A percentile compares a stretch with the other conserved stretches of the same genome.
Evolutionary conservation across 2,329 filamentous ascomycete genomes (phyloP).

Genomic region (Mycocentrospora acerina): DNA sequence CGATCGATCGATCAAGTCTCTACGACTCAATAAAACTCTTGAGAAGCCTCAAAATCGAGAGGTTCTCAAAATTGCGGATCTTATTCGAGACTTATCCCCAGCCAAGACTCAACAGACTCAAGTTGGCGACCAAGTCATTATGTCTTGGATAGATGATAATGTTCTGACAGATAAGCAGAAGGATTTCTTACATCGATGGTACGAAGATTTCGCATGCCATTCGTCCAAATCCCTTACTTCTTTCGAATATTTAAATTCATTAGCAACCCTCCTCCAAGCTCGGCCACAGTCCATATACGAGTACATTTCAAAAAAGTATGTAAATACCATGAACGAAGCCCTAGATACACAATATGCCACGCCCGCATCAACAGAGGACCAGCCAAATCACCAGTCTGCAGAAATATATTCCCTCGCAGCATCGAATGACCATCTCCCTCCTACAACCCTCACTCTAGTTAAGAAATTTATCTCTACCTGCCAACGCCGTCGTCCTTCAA

Average conservation of each 20-base stretch:
- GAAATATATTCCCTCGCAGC: constrained; percentile 8
- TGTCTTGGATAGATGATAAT: neutral
- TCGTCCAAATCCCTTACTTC: neutral
- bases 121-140: neutral
- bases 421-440: constrained; percentile 16
- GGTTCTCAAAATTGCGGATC: too few species aligned
- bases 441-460: constrained; percentile 12
- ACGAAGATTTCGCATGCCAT: constrained; percentile 9
- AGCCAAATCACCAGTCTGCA: neutral
- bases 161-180: constrained; percentile 13
- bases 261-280: constrained; percentile 16
- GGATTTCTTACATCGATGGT: constrained; percentile 16
- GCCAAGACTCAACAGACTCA: neutral
- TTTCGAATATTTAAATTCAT: constrained; percentile 9
- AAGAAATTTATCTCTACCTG: constrained; percentile 20
- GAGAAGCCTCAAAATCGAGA: neutral
- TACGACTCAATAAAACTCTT: neutral
- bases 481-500: constrained; percentile 14
- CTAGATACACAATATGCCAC: too few species aligned
- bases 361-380: too few species aligned
- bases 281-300: constrained; percentile 12
- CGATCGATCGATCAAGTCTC: neutral
- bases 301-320: constrained; percentile 14
- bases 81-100: too few species aligned
- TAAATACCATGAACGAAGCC: neutral